Conservation (phyloP, 805 yeast genomes). For the Saccharomyces paradoxus region DNA sequence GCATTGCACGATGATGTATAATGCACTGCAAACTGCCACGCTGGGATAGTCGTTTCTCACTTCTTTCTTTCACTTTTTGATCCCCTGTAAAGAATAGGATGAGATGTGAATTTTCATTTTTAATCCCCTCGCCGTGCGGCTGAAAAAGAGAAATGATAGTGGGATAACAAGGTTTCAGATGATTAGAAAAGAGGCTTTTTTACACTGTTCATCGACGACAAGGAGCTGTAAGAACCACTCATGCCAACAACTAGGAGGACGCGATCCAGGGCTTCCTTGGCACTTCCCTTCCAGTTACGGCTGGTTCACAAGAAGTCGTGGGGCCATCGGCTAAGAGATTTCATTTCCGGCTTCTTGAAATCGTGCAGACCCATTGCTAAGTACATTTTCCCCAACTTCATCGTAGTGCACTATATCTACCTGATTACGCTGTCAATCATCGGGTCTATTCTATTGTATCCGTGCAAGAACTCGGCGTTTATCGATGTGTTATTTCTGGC, state of each 20-base stretch:
- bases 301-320: constrained; percentile 23
- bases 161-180: background rate
- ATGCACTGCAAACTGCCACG: background rate
- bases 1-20: background rate
- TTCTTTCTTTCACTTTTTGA: background rate
- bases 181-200: background rate
- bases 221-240: background rate
- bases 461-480: constrained; percentile 51
- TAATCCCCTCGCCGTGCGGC: background rate
- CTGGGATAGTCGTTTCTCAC: background rate
- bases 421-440: constrained; percentile 50
- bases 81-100: background rate
- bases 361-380: constrained; percentile 29
- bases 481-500: constrained; percentile 73
- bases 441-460: constrained; percentile 69
- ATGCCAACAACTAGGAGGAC: background rate
- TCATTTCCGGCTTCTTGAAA: constrained; percentile 21
- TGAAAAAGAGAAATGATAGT: background rate
- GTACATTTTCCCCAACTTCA: constrained; percentile 34
- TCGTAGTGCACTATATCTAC: constrained; percentile 64
- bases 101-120: background rate
- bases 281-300: background rate
- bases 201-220: background rate
- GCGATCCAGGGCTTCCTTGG: background rate
- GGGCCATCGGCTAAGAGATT: constrained; percentile 33